A percentile compares a stretch with the other conserved stretches of the same genome.
phyloP scores from a whole-genome alignment of 495 filamentous ascomycete genomes.

The Aspergillus bridgeri region DNA sequence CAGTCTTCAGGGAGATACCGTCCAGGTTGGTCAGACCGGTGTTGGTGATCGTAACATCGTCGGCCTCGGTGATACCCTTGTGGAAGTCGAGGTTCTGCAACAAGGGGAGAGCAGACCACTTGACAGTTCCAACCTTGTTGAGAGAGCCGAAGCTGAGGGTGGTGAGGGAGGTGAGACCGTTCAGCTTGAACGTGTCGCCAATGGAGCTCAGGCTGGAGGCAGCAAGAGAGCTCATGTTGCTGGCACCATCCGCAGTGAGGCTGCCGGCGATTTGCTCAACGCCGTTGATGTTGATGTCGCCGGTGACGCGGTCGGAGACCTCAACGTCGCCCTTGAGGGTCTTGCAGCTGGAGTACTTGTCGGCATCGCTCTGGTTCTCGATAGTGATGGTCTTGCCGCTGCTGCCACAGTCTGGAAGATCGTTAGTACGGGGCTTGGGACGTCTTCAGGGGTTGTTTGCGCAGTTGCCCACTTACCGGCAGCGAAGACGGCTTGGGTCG shows the following conservation, averaged over 20 bases:
- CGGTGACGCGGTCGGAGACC: conserved; percentile 52
- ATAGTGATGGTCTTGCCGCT: conserved; percentile 50
- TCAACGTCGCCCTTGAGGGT: conserved; percentile 68
- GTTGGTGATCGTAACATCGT: conserved; percentile 70
- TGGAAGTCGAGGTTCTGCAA: conserved; percentile 66
- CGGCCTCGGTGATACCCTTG: conserved; percentile 59
- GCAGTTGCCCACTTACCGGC: conserved; percentile 18
- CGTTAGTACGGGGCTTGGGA: conserved; percentile 5
- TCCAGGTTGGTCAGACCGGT: conserved; percentile 71
- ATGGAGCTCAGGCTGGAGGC: conserved; percentile 49
- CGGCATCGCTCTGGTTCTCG: conserved; percentile 68
- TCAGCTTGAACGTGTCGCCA: conserved; percentile 62
- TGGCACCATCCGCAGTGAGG: conserved; percentile 58
- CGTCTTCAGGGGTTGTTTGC: not conserved
- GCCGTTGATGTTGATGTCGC: conserved; percentile 41
- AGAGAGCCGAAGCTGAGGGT: conserved; percentile 62
- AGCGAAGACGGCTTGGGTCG: conserved; percentile 64
- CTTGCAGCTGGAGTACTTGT: conserved; percentile 59
- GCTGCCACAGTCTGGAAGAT: conserved; percentile 27
- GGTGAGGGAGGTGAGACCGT: conserved; percentile 61
- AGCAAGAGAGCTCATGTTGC: conserved; percentile 51
- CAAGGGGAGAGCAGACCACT: conserved; percentile 68
- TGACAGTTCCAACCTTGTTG: conserved; percentile 57
- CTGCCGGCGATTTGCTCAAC: conserved; percentile 64
- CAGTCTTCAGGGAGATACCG: conserved; percentile 69